Evolutionary conservation across 2,329 filamentous ascomycete species (phyloP), one percentile per base, ranked within the genome.

Genomic region (Neonectria coccinea): DNA sequence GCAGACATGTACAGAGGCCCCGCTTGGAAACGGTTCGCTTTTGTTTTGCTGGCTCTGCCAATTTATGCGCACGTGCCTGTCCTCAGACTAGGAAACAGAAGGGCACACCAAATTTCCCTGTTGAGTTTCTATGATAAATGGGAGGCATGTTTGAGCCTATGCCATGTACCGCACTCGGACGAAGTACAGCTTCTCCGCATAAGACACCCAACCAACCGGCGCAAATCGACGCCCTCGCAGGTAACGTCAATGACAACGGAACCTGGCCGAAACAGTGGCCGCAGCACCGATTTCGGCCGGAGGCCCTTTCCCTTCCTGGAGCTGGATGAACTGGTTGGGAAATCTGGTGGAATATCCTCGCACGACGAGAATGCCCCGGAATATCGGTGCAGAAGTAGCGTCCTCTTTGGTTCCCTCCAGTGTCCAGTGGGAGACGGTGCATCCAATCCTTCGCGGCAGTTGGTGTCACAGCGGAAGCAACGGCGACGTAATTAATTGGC

Each of bases 311-410:
- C 65, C 20, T 25, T 47, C 52, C 57, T 52, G 44, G 31, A 44
- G 18, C 31, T 39, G 31, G 20, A 55, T 27, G 36, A 51, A 22
- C 52, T 59, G 18, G 16, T 18, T 51, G 29, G 48, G 48, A 36
- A 18, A 31, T 29, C 4, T 33, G 52, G 36, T 44, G 31, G 45
- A 54, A 56, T 54, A 50, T 53, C 59, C 55, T 64, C n/a, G 45
- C 33, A 20, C 33, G 55, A 69, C 60, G 62, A 72, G 60, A 67
- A 70, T 72, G 33, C 41, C 18, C 63, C 61, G 69, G 70, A 62
- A 66, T 52, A 50, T 62, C 50, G 29, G 56, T 63, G 60, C 65
- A 64, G 61, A 48, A 50, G 47, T 67, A 70, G 67, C 52, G 59
- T 62, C 60, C 44, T 44, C 25, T 33, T 58, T 55, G 42, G 42